Evolutionary conservation across 2,329 filamentous ascomycete species (phyloP).

Genomic region (Geoglossum cookeanum): DNA sequence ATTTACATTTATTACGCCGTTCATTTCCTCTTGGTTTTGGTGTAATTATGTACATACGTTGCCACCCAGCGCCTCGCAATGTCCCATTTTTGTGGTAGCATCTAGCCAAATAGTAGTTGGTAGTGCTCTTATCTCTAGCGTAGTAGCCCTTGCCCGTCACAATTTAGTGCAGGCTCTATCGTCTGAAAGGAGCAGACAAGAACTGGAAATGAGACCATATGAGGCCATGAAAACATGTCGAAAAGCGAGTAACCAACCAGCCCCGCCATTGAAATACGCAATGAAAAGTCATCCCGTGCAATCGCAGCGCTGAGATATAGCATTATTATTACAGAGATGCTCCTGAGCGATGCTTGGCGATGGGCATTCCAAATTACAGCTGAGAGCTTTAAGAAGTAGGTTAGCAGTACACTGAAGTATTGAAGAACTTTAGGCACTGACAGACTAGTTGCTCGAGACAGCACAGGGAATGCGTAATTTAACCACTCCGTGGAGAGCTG

Average conservation of each 20-base stretch:
- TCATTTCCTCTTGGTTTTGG: background rate
- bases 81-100: background rate
- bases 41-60: background rate
- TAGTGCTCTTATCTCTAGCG: background rate
- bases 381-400: background rate
- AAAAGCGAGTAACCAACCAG: constrained; percentile 3
- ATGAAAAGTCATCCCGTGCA: background rate
- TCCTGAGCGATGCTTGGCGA: background rate
- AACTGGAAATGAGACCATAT: constrained; percentile 1
- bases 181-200: background rate
- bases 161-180: constrained; percentile 1
- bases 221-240: background rate
- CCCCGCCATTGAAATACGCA: background rate
- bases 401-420: background rate
- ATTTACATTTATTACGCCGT: background rate
- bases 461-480: background rate
- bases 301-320: background rate
- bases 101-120: background rate
- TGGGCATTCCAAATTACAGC: background rate
- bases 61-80: background rate
- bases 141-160: background rate
- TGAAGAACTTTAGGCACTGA: background rate
- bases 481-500: constrained; percentile 4
- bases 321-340: background rate
- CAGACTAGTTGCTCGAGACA: background rate